Percentiles rank a stretch among this genome's conserved stretches.
phyloP scores from a whole-genome alignment of 169 alveolate species.

The Plasmodium ovale region DNA sequence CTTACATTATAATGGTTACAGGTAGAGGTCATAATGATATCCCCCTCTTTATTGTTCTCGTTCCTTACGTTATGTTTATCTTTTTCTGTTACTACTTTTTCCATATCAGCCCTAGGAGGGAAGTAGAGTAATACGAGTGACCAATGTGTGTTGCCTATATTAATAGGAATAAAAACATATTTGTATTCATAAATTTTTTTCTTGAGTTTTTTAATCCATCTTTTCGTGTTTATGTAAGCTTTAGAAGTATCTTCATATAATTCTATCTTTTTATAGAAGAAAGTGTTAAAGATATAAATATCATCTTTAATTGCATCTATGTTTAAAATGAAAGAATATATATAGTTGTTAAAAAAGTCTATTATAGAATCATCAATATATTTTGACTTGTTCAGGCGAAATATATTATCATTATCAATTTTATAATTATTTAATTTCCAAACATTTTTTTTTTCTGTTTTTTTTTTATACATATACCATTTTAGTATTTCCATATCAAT shows the following conservation, averaged over 20 bases:
- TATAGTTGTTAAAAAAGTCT: constrained; percentile 78
- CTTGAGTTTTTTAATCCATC: constrained; percentile 79
- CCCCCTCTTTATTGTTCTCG: background rate
- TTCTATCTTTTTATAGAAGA: constrained; percentile 76
- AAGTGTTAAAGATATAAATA: constrained; percentile 77
- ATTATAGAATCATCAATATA: constrained; percentile 80
- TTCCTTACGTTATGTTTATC: too few relatives aligned
- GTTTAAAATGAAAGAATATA: constrained; percentile 47
- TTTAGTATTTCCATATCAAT: constrained; percentile 41
- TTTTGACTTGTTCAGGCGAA: constrained; percentile 60
- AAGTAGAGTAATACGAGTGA: constrained; percentile 77
- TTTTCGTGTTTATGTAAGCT: constrained; percentile 77
- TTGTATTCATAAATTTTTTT: constrained; percentile 74
- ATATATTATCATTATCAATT: constrained; percentile 61
- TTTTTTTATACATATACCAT: constrained; percentile 34
- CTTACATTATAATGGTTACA: background rate
- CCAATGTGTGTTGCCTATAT: constrained; percentile 78
- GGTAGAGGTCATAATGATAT: constrained; percentile 30
- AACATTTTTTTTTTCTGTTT: constrained; percentile 49
- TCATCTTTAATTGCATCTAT: constrained; percentile 25
- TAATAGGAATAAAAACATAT: constrained; percentile 79
- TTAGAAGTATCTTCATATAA: constrained; percentile 77
- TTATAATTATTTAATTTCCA: constrained; percentile 76
- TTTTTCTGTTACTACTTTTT: background rate
- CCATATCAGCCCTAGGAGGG: constrained; percentile 29